These are phyloP conservation scores for Sordaria brevicollis DNA, from an alignment of 495 filamentous ascomycete genomes.

Conservation along the genomic window DNA sequence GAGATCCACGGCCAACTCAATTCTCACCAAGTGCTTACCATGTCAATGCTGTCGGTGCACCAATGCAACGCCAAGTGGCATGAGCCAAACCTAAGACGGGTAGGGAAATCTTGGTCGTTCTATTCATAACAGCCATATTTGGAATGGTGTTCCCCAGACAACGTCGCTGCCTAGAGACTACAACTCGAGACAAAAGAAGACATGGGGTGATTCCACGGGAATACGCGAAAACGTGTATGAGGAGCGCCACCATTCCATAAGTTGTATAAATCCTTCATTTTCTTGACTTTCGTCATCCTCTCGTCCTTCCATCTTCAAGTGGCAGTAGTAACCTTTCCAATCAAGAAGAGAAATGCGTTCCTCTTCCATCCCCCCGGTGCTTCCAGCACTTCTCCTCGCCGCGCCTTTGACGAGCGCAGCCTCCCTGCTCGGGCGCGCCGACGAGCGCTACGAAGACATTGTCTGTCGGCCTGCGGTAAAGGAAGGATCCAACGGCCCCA, in stretches of 20 bases:
- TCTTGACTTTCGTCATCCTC: not conserved
- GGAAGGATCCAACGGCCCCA: constrained; percentile 14
- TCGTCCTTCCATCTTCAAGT: not conserved
- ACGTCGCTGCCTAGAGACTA: not conserved
- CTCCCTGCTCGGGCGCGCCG: not conserved
- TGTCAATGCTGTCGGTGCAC: not conserved
- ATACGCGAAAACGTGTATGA: not conserved
- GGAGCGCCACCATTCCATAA: not conserved
- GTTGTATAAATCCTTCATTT: not conserved
- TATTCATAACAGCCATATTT: not conserved
- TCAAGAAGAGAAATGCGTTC: not conserved
- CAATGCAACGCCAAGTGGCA: not conserved
- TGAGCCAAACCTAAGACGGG: not conserved
- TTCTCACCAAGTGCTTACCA: not conserved
- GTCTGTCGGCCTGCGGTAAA: constrained; percentile 19
- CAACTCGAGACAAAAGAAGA: not conserved
- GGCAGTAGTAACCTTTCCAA: not conserved
- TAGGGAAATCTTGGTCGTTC: not conserved
- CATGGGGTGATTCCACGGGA: not conserved
- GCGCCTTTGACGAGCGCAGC: not conserved
- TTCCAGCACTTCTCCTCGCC: not conserved
- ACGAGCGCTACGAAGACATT: constrained; percentile 14
- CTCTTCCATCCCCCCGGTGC: not conserved
- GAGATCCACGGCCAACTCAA: not conserved
- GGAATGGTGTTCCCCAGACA: not conserved